A percentile compares a stretch with the other conserved stretches of the same genome.
phyloP scores from a whole-genome alignment of 768 basidiomycete species.

The Kwoniella sp. region DNA sequence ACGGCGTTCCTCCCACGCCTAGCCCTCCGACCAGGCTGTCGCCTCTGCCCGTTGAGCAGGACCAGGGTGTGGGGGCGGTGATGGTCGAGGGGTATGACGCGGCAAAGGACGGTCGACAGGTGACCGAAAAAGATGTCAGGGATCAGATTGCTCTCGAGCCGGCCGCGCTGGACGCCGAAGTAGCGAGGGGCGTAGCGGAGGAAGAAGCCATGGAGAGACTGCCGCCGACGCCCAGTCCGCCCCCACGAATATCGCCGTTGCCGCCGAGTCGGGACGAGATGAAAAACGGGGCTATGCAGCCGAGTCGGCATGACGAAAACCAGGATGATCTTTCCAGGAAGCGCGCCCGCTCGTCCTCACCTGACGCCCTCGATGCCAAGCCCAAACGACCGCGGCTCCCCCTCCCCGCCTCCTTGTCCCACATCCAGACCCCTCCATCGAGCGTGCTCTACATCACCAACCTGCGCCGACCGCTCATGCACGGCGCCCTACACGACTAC shows the following conservation, averaged over 20 bases:
- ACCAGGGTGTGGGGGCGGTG: neutral
- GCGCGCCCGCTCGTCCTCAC: constrained; percentile 7
- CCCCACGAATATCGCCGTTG: constrained; percentile 24
- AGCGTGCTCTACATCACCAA: constrained; percentile 45
- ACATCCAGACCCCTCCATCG: constrained; percentile 45
- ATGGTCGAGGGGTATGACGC: neutral
- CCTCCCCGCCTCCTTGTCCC: constrained; percentile 34
- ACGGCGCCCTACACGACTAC: constrained; percentile 33
- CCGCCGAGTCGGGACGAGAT: constrained; percentile 14
- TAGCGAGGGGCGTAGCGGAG: constrained; percentile 25
- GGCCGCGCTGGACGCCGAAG: constrained; percentile 10
- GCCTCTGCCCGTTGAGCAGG: neutral
- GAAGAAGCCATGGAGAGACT: constrained; percentile 24
- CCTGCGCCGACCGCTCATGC: constrained; percentile 44
- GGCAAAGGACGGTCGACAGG: neutral
- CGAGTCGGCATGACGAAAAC: neutral
- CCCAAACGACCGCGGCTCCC: constrained; percentile 13
- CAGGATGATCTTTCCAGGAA: neutral
- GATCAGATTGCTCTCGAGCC: constrained; percentile 8
- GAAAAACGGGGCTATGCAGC: neutral
- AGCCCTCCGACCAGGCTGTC: constrained; percentile 9
- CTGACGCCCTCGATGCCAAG: neutral
- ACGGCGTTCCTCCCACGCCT: constrained; percentile 1
- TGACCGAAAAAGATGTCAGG: constrained; percentile 10
- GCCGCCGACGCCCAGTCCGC: constrained; percentile 10